Evolutionary conservation across 768 basidiomycete species (phyloP).

Genomic region (Strobilomyces echinocephalus): DNA sequence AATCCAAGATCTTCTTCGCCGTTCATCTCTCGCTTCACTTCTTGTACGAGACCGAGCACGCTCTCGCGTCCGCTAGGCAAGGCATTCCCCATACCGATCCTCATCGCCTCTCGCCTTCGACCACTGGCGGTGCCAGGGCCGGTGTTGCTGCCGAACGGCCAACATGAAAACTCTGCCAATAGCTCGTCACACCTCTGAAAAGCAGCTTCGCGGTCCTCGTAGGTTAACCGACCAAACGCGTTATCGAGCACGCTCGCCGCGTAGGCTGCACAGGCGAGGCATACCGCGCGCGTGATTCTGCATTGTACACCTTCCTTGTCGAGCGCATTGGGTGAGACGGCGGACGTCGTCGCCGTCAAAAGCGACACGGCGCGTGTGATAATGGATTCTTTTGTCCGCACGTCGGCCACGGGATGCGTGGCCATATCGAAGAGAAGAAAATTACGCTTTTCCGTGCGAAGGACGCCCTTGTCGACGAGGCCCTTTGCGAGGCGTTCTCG

Average conservation of each 20-base stretch:
- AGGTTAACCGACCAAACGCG: constrained; percentile 80
- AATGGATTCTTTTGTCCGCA: constrained; percentile 83
- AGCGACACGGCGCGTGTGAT: constrained; percentile 71
- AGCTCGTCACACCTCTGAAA: constrained; percentile 94
- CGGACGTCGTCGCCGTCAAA: constrained; percentile 77
- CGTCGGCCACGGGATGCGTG: constrained; percentile 94
- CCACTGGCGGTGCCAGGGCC: constrained; percentile 32
- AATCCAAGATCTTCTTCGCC: constrained; percentile 80
- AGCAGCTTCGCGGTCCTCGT: constrained; percentile 91
- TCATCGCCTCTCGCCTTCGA: constrained; percentile 38
- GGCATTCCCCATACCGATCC: constrained; percentile 54
- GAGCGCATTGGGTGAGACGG: constrained; percentile 71
- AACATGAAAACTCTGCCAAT: constrained; percentile 81
- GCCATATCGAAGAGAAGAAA: constrained; percentile 99
- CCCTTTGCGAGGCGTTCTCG: constrained; percentile 96
- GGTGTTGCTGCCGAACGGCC: constrained; percentile 70
- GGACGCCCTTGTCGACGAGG: constrained; percentile 95
- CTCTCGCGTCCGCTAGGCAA: constrained; percentile 56
- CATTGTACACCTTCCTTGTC: constrained; percentile 77
- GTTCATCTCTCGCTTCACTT: constrained; percentile 66
- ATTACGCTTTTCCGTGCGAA: constrained; percentile 98
- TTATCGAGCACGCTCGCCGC: constrained; percentile 95
- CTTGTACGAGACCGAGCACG: constrained; percentile 68
- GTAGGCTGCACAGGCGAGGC: constrained; percentile 86
- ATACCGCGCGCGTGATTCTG: constrained; percentile 74